Evolutionary conservation across 2,329 filamentous ascomycete genomes (phyloP).

Genomic region (Xylariales sp.): DNA sequence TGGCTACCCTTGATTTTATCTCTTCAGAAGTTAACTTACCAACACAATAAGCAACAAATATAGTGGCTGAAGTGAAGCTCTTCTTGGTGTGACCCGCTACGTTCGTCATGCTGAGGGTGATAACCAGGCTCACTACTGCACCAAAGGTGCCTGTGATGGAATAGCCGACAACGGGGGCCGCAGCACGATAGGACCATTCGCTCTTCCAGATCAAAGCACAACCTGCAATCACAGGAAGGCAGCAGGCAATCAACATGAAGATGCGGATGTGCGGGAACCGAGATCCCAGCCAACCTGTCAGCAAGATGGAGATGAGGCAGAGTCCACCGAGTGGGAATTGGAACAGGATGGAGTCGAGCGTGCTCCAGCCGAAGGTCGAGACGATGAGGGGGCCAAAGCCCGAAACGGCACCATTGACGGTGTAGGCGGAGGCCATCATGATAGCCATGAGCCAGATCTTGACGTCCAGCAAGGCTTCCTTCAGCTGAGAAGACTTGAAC

Average conservation of each 20-base stretch:
- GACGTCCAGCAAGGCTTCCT: conserved; percentile 52
- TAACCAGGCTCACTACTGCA: conserved; percentile 58
- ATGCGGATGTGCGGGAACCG: conserved; percentile 60
- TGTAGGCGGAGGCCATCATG: conserved; percentile 69
- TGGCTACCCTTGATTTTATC: not conserved
- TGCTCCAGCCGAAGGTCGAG: conserved; percentile 63
- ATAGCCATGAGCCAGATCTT: conserved; percentile 61
- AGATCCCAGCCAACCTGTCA: conserved; percentile 61
- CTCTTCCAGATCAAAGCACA: conserved; percentile 72
- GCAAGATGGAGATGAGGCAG: conserved; percentile 62
- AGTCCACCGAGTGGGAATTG: conserved; percentile 71
- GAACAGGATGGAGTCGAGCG: conserved; percentile 63
- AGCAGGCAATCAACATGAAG: conserved; percentile 59
- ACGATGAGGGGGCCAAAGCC: conserved; percentile 71
- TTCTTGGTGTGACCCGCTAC: conserved; percentile 76
- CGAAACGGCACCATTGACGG: conserved; percentile 66
- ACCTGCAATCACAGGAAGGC: conserved; percentile 69
- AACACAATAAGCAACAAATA: conserved; percentile 73
- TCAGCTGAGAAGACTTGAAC: conserved; percentile 56
- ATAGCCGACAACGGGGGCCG: conserved; percentile 65
- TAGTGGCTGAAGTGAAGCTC: conserved; percentile 68
- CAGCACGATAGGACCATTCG: conserved; percentile 59
- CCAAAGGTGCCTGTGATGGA: conserved; percentile 71
- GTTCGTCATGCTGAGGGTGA: conserved; percentile 56
- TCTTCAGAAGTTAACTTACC: conserved; percentile 16